These are phyloP conservation scores for Zoysia matrella DNA, from an alignment of 202 grass and related monocot species.

Conservation along the genomic window DNA sequence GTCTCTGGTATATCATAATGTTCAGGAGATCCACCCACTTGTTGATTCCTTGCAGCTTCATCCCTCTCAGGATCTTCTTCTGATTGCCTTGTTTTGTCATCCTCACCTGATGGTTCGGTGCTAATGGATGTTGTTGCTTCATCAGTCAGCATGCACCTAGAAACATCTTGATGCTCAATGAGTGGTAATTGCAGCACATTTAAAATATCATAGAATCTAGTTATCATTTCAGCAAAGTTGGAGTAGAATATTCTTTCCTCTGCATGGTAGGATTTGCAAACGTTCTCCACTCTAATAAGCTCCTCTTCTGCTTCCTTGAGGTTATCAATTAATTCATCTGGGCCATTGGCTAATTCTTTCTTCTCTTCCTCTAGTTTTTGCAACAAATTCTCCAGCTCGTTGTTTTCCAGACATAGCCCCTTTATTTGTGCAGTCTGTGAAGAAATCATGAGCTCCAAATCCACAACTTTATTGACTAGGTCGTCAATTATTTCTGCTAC, in stretches of 20 bases:
- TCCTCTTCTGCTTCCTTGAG: slow-evolving; percentile 70
- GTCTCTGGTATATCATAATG: neutral
- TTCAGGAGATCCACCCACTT: slow-evolving; percentile 27
- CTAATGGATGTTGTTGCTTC: slow-evolving; percentile 21
- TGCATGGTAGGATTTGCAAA: slow-evolving; percentile 52
- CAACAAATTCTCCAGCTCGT: slow-evolving; percentile 62
- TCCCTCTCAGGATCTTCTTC: slow-evolving; percentile 27
- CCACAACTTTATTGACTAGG: slow-evolving; percentile 75
- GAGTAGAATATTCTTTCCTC: slow-evolving; percentile 56
- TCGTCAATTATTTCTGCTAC: slow-evolving; percentile 83
- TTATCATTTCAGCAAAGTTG: slow-evolving; percentile 61
- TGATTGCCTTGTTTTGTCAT: slow-evolving; percentile 1
- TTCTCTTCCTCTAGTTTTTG: slow-evolving; percentile 67
- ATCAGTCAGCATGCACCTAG: neutral
- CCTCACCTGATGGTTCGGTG: slow-evolving; percentile 11
- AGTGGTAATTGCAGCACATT: slow-evolving; percentile 52
- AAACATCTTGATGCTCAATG: slow-evolving; percentile 32
- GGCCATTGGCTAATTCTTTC: slow-evolving; percentile 17
- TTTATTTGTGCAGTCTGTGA: slow-evolving; percentile 72
- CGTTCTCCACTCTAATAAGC: slow-evolving; percentile 57
- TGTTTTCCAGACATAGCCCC: slow-evolving; percentile 67
- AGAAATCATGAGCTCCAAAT: slow-evolving; percentile 77
- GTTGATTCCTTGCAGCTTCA: slow-evolving; percentile 29
- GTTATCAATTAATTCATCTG: slow-evolving; percentile 51
- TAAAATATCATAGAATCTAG: slow-evolving; percentile 55